These are phyloP conservation scores for Penicillium corylophilum DNA, from an alignment of 2,329 filamentous ascomycete genomes.

Conservation along the genomic window DNA sequence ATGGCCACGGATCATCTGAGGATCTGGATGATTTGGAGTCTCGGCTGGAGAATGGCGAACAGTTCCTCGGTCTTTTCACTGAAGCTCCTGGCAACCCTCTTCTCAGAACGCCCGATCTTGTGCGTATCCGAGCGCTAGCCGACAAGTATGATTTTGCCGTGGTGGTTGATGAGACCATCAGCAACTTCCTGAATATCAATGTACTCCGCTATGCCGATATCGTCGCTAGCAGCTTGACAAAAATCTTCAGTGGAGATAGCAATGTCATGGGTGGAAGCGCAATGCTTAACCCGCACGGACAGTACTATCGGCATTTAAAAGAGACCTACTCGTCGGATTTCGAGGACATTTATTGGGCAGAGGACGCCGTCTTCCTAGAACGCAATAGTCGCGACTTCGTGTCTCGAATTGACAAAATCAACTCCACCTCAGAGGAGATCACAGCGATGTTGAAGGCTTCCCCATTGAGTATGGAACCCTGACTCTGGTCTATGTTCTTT, in stretches of 20 bases:
- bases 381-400: conserved; percentile 93
- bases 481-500: background rate
- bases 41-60: conserved; percentile 69
- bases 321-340: conserved; percentile 60
- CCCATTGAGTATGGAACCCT: conserved; percentile 48
- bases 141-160: conserved; percentile 84
- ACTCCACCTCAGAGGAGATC: conserved; percentile 79
- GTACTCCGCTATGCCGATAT: conserved; percentile 86
- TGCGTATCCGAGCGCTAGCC: conserved; percentile 75
- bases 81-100: conserved; percentile 95
- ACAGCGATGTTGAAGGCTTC: conserved; percentile 67
- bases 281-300: conserved; percentile 65
- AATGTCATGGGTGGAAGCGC: conserved; percentile 93
- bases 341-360: conserved; percentile 90
- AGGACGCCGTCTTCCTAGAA: conserved; percentile 93
- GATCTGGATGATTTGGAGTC: conserved; percentile 82
- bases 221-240: conserved; percentile 91
- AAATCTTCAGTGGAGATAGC: conserved; percentile 94
- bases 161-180: conserved; percentile 93
- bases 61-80: conserved; percentile 80
- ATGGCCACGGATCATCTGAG: conserved; percentile 72
- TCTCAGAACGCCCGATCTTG: conserved; percentile 77
- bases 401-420: conserved; percentile 77
- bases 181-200: conserved; percentile 94
- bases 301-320: conserved; percentile 70